phyloP scores from a whole-genome alignment of 306 rosid genomes.

The Gynostemma pentaphyllum region DNA sequence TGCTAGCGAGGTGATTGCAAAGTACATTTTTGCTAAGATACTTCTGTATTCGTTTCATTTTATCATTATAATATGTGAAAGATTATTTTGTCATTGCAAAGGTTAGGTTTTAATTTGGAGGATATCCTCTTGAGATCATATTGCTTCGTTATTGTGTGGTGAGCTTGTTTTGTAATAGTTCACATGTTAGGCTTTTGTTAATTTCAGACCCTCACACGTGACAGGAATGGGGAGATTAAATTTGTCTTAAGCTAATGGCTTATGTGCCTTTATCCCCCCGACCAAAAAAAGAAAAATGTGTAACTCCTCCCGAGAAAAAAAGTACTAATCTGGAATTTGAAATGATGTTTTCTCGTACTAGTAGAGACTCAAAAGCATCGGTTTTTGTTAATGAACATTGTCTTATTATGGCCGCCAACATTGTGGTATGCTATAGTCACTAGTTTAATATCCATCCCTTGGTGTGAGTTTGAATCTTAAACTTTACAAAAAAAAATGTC shows the following conservation, averaged over 20 bases:
- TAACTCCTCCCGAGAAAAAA: background rate
- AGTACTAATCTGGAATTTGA: background rate
- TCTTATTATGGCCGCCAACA: no score
- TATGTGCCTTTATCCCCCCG: no score
- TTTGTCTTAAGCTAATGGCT: no score
- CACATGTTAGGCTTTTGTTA: no score
- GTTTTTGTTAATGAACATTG: background rate
- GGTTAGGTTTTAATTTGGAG: background rate
- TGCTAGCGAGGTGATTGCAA: slow-evolving; percentile 81
- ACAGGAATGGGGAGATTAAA: no score
- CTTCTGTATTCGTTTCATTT: background rate
- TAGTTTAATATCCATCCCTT: no score
- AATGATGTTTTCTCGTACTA: background rate
- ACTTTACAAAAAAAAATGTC: no score
- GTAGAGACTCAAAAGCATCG: background rate
- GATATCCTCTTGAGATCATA: background rate
- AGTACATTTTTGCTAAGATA: slow-evolving; percentile 2
- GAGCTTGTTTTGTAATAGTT: background rate
- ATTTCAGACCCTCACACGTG: no score
- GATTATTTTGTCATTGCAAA: background rate
- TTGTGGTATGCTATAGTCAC: no score
- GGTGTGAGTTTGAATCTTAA: no score
- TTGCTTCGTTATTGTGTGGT: background rate
- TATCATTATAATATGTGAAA: background rate
- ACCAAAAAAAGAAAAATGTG: background rate